Conservation (phyloP, 2,329 filamentous ascomycete species). For the Penicillium sp. region DNA sequence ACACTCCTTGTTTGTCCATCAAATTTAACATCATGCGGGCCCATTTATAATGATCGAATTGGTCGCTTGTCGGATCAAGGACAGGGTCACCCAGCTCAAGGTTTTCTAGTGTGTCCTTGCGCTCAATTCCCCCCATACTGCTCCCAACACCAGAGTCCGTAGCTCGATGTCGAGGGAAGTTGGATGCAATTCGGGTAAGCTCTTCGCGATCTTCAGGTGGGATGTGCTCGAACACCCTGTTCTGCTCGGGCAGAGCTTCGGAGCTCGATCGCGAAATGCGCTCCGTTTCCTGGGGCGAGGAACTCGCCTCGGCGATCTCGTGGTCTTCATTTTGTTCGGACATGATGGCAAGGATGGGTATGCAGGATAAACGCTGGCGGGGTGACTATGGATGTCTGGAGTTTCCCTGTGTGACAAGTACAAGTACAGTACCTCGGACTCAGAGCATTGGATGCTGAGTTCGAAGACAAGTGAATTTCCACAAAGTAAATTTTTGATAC, state of each 20-base stretch:
- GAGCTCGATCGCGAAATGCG: conserved; percentile 11
- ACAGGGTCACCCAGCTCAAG: conserved; percentile 52
- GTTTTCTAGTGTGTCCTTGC: conserved; percentile 41
- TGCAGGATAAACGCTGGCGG: not conserved
- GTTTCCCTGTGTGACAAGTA: not conserved
- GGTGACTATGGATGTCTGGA: not conserved
- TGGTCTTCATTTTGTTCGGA: conserved; percentile 7
- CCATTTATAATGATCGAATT: conserved; percentile 61
- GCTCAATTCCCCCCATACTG: conserved; percentile 23
- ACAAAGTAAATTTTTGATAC: not conserved
- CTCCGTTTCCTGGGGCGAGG: conserved; percentile 18
- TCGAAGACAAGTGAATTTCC: too few species aligned
- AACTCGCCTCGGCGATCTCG: conserved; percentile 16
- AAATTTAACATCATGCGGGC: conserved; percentile 54
- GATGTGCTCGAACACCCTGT: conserved; percentile 33
- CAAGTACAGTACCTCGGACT: not conserved
- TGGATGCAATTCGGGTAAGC: conserved; percentile 34
- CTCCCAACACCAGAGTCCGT: conserved; percentile 20
- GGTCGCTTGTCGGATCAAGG: conserved; percentile 56
- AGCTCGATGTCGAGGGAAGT: conserved; percentile 29
- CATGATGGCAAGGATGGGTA: conserved; percentile 6
- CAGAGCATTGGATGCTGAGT: not conserved
- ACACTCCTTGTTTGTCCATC: conserved; percentile 61
- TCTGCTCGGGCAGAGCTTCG: conserved; percentile 23
- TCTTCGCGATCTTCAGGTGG: conserved; percentile 30